phyloP scores from a whole-genome alignment of 371 early-diverging fungal species.

The Mortierella sp. region DNA sequence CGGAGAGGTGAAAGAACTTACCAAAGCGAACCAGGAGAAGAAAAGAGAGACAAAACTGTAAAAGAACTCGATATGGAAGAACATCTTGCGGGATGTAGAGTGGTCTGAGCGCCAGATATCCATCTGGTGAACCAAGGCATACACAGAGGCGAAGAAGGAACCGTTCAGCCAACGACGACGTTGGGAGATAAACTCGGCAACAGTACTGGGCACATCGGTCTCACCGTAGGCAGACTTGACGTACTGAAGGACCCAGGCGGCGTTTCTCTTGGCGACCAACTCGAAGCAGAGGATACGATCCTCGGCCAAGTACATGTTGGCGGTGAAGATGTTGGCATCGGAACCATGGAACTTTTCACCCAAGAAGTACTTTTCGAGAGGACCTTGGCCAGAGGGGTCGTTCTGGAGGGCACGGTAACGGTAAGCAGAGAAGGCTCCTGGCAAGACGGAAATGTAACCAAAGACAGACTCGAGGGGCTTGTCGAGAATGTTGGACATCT shows the following conservation, averaged over 20 bases:
- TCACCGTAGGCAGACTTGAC: conserved; percentile 81
- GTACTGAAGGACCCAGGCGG: conserved; percentile 77
- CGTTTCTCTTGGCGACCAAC: conserved; percentile 80
- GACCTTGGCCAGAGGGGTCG: conserved; percentile 68
- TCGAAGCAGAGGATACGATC: conserved; percentile 93
- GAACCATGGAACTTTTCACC: conserved; percentile 78
- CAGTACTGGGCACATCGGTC: conserved; percentile 86
- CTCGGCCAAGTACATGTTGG: conserved; percentile 86
- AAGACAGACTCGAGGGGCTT: conserved; percentile 89
- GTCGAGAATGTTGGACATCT: conserved; percentile 90
- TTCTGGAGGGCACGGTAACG: conserved; percentile 82
- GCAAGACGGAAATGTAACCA: conserved; percentile 88
- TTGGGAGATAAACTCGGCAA: conserved; percentile 90
- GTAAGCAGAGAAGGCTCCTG: conserved; percentile 91
- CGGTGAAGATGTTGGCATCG: conserved; percentile 75
- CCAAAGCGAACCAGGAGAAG: conserved; percentile 85
- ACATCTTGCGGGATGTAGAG: conserved; percentile 71
- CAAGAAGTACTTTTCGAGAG: conserved; percentile 83
- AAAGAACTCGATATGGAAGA: conserved; percentile 73
- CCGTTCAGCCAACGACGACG: conserved; percentile 94
- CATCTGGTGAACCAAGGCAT: conserved; percentile 68
- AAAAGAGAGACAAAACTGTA: conserved; percentile 74
- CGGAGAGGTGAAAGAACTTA: conserved; percentile 41
- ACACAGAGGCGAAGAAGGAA: conserved; percentile 79
- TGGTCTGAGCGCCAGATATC: conserved; percentile 76